phyloP scores from a whole-genome alignment of 129 eudicot genomes.

The Helianthus annuus region HanXRQr2.0-SUNRISE NC_035447.2:5061933-5062432 shows the following conservation, averaged over 20 bases:
- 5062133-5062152: conserved; percentile 78
- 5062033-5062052: no score
- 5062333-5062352: background rate
- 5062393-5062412: conserved; percentile 95
- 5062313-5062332: conserved; percentile 9
- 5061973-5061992: no score
- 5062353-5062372: conserved; percentile 37
- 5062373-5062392: conserved; percentile 71
- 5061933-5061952: no score
- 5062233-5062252: conserved; percentile 79
- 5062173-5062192: conserved; percentile 82
- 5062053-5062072: no score
- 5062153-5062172: conserved; percentile 72
- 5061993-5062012: no score
- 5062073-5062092: no score
- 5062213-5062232: conserved; percentile 64
- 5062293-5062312: conserved; percentile 4
- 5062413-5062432: conserved; percentile 74
- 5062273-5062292: conserved; percentile 55
- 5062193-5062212: conserved; percentile 59
- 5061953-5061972: no score
- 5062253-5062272: conserved; percentile 80
- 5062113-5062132: conserved; percentile 3
- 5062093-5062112: background rate
- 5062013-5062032: no score